Conservation (phyloP, 108 stramenopile species). For the Heterococcus sp. region DNA sequence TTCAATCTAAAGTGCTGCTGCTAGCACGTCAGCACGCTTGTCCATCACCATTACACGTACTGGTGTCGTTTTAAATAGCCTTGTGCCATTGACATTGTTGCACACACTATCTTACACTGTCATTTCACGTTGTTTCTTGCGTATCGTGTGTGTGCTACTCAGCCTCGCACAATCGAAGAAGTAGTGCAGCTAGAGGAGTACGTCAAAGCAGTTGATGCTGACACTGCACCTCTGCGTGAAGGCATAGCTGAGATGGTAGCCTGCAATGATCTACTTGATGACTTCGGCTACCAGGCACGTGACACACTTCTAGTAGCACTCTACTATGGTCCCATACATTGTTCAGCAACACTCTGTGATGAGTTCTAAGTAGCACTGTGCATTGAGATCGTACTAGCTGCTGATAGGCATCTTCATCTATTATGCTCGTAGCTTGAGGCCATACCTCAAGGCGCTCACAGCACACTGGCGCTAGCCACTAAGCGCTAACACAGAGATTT, state of each 20-base stretch:
- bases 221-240: slow-evolving; percentile 10
- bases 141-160: slow-evolving; percentile 35
- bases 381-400: neutral
- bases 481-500: no score
- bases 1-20: no score
- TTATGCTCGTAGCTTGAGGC: neutral
- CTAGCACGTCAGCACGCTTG: no score
- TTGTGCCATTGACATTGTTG: no score
- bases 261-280: slow-evolving; percentile 49
- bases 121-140: no score
- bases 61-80: no score
- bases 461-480: no score
- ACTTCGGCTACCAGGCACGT: neutral
- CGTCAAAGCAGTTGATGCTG: slow-evolving; percentile 28
- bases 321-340: neutral
- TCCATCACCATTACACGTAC: no score
- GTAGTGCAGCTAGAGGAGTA: slow-evolving; percentile 51
- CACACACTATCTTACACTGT: no score
- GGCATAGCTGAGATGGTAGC: slow-evolving; percentile 50
- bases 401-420: neutral
- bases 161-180: slow-evolving; percentile 60
- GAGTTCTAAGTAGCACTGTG: neutral
- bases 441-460: neutral
- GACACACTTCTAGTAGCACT: neutral
- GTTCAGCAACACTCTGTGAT: neutral